These are phyloP conservation scores for Trichosporon sp. DNA, from an alignment of 1,284 basidiomycete species.

Conservation along the genomic window DNA sequence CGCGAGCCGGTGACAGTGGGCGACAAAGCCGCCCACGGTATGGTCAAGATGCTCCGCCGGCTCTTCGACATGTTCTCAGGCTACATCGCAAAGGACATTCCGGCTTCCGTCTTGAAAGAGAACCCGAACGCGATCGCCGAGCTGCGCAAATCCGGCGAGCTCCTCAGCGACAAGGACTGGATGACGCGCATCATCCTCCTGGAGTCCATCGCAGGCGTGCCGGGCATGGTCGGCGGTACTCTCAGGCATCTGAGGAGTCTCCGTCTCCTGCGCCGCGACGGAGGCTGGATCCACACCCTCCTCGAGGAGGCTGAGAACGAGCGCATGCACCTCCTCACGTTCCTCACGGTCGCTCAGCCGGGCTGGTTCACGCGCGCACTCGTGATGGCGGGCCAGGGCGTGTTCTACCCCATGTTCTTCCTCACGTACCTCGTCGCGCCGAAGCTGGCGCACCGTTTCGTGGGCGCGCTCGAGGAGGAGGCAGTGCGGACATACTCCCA, in stretches of 20 bases:
- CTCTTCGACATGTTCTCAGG: slow-evolving; percentile 69
- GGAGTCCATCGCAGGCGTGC: slow-evolving; percentile 88
- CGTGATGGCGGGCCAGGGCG: slow-evolving; percentile 79
- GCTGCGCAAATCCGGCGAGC: slow-evolving; percentile 69
- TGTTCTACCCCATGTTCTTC: slow-evolving; percentile 91
- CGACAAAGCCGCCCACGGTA: slow-evolving; percentile 70
- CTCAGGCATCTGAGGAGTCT: slow-evolving; percentile 79
- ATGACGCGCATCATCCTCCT: slow-evolving; percentile 81
- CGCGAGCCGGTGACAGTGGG: slow-evolving; percentile 66
- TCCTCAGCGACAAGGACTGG: slow-evolving; percentile 76
- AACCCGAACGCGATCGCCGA: slow-evolving; percentile 61
- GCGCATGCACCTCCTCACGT: slow-evolving; percentile 91
- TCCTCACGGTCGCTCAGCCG: slow-evolving; percentile 81
- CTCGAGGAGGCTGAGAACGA: slow-evolving; percentile 95
- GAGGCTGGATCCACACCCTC: slow-evolving; percentile 82
- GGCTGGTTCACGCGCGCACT: slow-evolving; percentile 75
- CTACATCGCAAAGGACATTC: slow-evolving; percentile 70
- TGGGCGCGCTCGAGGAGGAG: slow-evolving; percentile 93
- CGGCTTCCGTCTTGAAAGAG: slow-evolving; percentile 38
- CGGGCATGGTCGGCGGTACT: slow-evolving; percentile 90
- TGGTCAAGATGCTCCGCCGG: slow-evolving; percentile 64
- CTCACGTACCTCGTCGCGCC: slow-evolving; percentile 81
- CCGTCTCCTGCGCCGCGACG: slow-evolving; percentile 81
- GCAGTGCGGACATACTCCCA: slow-evolving; percentile 86
- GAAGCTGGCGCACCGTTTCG: slow-evolving; percentile 85